These are phyloP conservation scores for Chrysoporthe austroafricana DNA, from an alignment of 2,329 filamentous ascomycete species.

Conservation along the genomic window DNA sequence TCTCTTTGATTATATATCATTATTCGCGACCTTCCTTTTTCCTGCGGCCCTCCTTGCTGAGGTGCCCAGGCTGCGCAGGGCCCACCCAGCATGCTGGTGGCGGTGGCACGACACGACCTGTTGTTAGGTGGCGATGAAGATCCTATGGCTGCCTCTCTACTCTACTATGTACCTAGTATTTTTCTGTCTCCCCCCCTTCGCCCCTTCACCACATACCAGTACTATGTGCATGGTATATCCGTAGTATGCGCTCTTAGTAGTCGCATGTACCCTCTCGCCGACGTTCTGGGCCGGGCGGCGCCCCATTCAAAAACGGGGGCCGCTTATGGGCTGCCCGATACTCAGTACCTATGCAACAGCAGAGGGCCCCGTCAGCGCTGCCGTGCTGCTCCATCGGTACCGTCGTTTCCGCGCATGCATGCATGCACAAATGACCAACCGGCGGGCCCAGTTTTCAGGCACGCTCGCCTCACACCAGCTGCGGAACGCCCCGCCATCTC, in stretches of 20 bases:
- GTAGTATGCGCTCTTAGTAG: too few species aligned
- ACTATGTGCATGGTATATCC: neutral
- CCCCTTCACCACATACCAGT: too few species aligned
- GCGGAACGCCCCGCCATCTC: too few species aligned
- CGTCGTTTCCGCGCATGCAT: neutral
- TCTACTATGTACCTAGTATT: neutral
- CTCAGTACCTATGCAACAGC: too few species aligned
- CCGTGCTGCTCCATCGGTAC: too few species aligned
- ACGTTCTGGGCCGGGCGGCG: neutral
- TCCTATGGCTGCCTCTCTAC: neutral
- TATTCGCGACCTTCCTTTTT: too few species aligned
- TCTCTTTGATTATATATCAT: too few species aligned
- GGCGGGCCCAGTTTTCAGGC: neutral
- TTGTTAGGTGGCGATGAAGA: slow-evolving; percentile 2
- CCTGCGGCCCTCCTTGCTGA: neutral
- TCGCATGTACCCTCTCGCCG: neutral
- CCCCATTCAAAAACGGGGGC: neutral
- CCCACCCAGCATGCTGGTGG: too few species aligned
- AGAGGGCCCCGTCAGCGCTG: too few species aligned
- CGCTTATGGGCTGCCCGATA: too few species aligned
- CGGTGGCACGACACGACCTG: too few species aligned
- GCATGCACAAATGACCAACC: neutral
- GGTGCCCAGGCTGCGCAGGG: neutral
- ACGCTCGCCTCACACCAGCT: neutral
- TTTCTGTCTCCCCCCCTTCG: too few species aligned